Percentiles rank a stretch among this genome's conserved stretches.
Evolutionary conservation across 2,329 filamentous ascomycete species (phyloP).

Genomic region (Claviceps sp.): DNA sequence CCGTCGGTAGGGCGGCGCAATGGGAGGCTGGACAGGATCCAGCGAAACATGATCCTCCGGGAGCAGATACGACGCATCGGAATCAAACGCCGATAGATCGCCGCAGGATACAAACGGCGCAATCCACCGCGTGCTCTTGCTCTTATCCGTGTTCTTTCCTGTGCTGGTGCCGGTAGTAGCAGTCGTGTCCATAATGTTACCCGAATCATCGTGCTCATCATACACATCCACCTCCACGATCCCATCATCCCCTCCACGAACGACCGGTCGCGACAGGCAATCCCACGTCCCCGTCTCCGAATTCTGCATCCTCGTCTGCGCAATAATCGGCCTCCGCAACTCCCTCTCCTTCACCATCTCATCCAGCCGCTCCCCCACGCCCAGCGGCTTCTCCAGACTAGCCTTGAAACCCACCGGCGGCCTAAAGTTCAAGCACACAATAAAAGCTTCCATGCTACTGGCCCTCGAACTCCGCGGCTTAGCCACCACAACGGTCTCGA

Average conservation of each 20-base stretch:
- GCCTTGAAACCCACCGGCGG: slow-evolving; percentile 66
- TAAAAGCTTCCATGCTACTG: slow-evolving; percentile 91
- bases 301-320: slow-evolving; percentile 33
- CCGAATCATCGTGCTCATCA: slow-evolving; percentile 19
- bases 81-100: slow-evolving; percentile 87
- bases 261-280: slow-evolving; percentile 9
- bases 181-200: slow-evolving; percentile 18
- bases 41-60: slow-evolving; percentile 77
- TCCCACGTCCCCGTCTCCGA: slow-evolving; percentile 30
- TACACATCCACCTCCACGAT: slow-evolving; percentile 38
- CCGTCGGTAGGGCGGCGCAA: slow-evolving; percentile 85
- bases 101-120: slow-evolving; percentile 95
- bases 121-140: slow-evolving; percentile 57
- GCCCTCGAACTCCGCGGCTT: slow-evolving; percentile 92
- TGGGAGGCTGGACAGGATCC: slow-evolving; percentile 88
- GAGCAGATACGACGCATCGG: slow-evolving; percentile 84
- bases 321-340: slow-evolving; percentile 26
- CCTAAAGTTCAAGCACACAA: slow-evolving; percentile 82
- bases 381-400: slow-evolving; percentile 62
- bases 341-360: slow-evolving; percentile 32
- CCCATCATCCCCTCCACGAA: slow-evolving; percentile 17
- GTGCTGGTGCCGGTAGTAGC: slow-evolving; percentile 17
- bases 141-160: slow-evolving; percentile 9
- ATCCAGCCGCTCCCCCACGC: slow-evolving; percentile 43
- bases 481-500: slow-evolving; percentile 70